Percentiles rank a stretch among this genome's conserved stretches.
Conservation (phyloP, 2,329 filamentous ascomycete species). For the Cladosporium sp. region DNA sequence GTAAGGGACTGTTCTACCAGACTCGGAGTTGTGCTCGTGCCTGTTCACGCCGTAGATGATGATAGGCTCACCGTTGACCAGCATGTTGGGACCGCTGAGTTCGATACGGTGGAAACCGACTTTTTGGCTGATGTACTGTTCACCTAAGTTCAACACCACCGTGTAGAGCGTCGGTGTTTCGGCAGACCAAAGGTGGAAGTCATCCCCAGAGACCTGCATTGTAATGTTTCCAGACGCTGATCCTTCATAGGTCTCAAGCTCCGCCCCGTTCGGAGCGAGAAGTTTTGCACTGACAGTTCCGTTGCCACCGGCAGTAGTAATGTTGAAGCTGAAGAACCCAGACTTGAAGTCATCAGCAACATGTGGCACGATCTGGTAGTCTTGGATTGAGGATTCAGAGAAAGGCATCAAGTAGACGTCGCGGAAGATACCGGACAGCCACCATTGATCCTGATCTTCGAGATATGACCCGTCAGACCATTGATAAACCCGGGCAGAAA, state of each 20-base stretch:
- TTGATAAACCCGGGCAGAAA: constrained; percentile 60
- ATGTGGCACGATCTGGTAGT: constrained; percentile 9
- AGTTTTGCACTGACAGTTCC: constrained; percentile 47
- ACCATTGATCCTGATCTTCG: constrained; percentile 54
- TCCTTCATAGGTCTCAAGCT: constrained; percentile 35
- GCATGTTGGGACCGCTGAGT: constrained; percentile 52
- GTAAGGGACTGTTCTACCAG: constrained; percentile 56
- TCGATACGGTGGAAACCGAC: constrained; percentile 60
- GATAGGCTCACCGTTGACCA: constrained; percentile 56
- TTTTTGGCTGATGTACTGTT: constrained; percentile 43
- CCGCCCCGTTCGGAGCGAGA: background rate
- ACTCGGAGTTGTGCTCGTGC: constrained; percentile 61
- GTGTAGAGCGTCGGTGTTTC: constrained; percentile 59
- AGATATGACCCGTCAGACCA: constrained; percentile 63
- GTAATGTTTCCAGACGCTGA: constrained; percentile 3
- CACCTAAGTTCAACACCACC: constrained; percentile 32
- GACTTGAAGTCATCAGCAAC: constrained; percentile 20
- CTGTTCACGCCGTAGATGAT: constrained; percentile 58
- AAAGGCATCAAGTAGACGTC: constrained; percentile 59
- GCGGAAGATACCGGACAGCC: constrained; percentile 51
- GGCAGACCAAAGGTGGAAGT: constrained; percentile 61
- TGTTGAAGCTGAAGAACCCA: constrained; percentile 53
- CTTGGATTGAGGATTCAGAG: constrained; percentile 28
- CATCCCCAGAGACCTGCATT: constrained; percentile 32
- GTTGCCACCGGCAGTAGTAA: constrained; percentile 48